Percentiles rank a stretch among this genome's conserved stretches.
These are phyloP conservation scores for Pontederia paniculata DNA, from an alignment of 176 grass and related monocot genomes.

Conservation along the genomic window DNA sequence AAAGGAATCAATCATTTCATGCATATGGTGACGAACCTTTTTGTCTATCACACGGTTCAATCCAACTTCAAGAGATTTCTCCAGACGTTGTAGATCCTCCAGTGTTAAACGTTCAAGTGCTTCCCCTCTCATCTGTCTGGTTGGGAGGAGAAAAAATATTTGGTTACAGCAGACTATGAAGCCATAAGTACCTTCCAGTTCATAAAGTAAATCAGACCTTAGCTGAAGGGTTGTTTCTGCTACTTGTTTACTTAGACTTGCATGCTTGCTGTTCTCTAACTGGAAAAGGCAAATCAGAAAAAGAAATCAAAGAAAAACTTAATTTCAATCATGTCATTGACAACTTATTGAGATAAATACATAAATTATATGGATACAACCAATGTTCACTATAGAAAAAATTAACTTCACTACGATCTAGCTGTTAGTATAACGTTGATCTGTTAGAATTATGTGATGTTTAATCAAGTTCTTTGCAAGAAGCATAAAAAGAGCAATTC, in stretches of 20 bases:
- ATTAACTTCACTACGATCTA: too few species aligned
- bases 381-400: too few species aligned
- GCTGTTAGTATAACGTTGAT: too few species aligned
- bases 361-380: too few species aligned
- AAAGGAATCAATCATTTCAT: background rate
- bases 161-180: too few species aligned
- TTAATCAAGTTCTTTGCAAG: too few species aligned
- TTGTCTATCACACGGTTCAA: constrained; percentile 51
- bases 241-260: constrained; percentile 60
- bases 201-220: constrained; percentile 34
- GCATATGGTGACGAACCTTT: constrained; percentile 39
- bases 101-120: constrained; percentile 59
- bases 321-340: too few species aligned
- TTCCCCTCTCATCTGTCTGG: constrained; percentile 87
- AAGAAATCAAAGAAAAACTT: background rate
- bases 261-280: constrained; percentile 56
- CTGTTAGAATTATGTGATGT: too few species aligned
- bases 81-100: constrained; percentile 64
- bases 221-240: constrained; percentile 62
- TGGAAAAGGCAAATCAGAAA: constrained; percentile 25
- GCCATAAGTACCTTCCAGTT: background rate
- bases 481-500: too few species aligned
- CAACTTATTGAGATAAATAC: too few species aligned
- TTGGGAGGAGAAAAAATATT: constrained; percentile 1
- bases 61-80: constrained; percentile 75